These are phyloP conservation scores for Carex scoparia DNA, from an alignment of 176 grass and related monocot genomes.

Conservation along the genomic window DNA sequence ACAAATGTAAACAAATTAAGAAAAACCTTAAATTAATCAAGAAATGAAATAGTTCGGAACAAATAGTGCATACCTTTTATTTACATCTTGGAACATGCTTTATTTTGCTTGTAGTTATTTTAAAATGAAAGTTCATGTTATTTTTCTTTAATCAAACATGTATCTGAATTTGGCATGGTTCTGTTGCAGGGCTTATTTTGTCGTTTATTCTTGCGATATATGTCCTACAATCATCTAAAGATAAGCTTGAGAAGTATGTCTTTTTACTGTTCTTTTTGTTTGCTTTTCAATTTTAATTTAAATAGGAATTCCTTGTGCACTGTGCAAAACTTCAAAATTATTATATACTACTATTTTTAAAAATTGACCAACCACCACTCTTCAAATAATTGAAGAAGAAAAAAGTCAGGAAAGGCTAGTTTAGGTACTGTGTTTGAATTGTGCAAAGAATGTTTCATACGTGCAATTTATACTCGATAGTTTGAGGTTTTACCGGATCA, in stretches of 20 bases:
- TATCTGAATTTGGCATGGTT: background rate
- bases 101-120: background rate
- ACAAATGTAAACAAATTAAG: background rate
- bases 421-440: background rate
- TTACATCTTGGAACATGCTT: background rate
- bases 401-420: background rate
- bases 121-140: background rate
- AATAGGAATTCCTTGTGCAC: background rate
- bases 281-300: background rate
- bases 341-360: background rate
- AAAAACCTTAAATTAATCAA: background rate
- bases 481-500: background rate
- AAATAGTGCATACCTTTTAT: background rate
- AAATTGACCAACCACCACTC: background rate
- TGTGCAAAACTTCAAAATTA: conserved; percentile 14
- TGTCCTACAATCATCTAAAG: conserved; percentile 53
- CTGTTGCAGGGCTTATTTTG: conserved; percentile 72
- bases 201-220: conserved; percentile 58
- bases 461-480: background rate
- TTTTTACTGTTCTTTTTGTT: conserved; percentile 18
- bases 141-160: conserved; percentile 3
- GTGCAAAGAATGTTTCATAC: background rate
- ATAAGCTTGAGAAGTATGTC: conserved; percentile 43
- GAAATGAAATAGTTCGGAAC: background rate
- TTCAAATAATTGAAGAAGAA: background rate